These are phyloP conservation scores for Orbilia javanica DNA, from an alignment of 2,329 filamentous ascomycete genomes.

Conservation along the genomic window DNA sequence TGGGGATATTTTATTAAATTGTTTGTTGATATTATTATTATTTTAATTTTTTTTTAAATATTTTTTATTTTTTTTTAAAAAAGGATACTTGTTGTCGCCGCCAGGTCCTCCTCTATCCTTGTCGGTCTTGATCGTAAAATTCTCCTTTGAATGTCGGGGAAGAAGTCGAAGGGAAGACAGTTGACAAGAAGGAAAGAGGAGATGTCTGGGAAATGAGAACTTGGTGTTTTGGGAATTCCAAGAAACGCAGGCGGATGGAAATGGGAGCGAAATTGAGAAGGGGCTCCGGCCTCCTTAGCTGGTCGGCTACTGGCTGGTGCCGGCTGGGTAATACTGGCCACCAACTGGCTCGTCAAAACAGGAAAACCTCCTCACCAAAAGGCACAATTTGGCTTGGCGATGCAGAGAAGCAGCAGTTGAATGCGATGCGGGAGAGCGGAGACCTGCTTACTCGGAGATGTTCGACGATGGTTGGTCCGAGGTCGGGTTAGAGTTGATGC, in stretches of 20 bases:
- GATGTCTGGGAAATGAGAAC: conserved; percentile 48
- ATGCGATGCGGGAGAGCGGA: not conserved
- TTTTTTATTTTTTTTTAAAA: conserved; percentile 5
- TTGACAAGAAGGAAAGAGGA: conserved; percentile 47
- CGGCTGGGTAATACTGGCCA: too few species aligned
- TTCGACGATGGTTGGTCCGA: not conserved
- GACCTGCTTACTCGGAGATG: too few species aligned
- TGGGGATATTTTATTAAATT: too few species aligned
- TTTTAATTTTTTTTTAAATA: not conserved
- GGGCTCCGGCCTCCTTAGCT: conserved; percentile 31
- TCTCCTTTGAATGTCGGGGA: conserved; percentile 53
- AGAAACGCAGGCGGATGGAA: conserved; percentile 27
- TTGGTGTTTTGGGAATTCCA: conserved; percentile 31
- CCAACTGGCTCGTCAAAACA: conserved; percentile 29
- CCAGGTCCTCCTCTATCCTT: conserved; percentile 31
- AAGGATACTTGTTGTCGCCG: conserved; percentile 8
- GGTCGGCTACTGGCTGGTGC: conserved; percentile 4
- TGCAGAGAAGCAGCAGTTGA: conserved; percentile 10
- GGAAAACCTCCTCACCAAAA: conserved; percentile 21
- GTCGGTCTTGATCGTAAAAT: not conserved
- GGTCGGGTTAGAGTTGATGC: not conserved
- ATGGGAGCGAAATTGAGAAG: conserved; percentile 52
- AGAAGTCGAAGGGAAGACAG: conserved; percentile 33
- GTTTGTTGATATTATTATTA: too few species aligned
- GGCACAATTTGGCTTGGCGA: conserved; percentile 24